phyloP scores from a whole-genome alignment of 495 filamentous ascomycete species.

The Tuber calosporum region DNA sequence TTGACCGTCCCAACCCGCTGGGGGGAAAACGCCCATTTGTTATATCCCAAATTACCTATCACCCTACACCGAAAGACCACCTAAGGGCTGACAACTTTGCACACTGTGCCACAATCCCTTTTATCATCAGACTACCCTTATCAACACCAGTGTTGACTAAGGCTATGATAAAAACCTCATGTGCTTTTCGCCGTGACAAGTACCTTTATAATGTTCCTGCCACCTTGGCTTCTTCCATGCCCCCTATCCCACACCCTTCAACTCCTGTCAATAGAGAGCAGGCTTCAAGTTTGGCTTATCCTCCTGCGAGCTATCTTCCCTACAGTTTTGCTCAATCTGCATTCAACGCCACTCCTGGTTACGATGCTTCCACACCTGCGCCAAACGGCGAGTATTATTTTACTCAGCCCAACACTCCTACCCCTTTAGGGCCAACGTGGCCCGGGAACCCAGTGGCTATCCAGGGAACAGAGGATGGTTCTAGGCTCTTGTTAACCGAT shows the following conservation, averaged over 20 bases:
- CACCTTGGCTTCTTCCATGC: not conserved
- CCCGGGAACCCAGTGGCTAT: slow-evolving; percentile 15
- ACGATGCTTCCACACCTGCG: slow-evolving; percentile 24
- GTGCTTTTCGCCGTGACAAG: slow-evolving; percentile 23
- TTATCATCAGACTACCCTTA: slow-evolving; percentile 29
- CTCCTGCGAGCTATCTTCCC: slow-evolving; percentile 17
- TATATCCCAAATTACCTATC: slow-evolving; percentile 32
- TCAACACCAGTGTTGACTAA: slow-evolving; percentile 26
- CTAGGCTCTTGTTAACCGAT: slow-evolving; percentile 14
- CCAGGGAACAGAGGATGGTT: slow-evolving; percentile 11
- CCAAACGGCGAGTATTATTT: slow-evolving; percentile 34
- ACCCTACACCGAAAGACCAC: slow-evolving; percentile 32
- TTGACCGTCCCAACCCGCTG: slow-evolving; percentile 19
- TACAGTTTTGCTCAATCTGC: slow-evolving; percentile 26
- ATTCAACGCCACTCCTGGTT: slow-evolving; percentile 27
- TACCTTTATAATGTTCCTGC: not conserved
- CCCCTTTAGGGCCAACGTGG: slow-evolving; percentile 24
- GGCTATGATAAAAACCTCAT: slow-evolving; percentile 29
- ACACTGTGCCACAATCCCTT: slow-evolving; percentile 32
- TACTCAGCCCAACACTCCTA: slow-evolving; percentile 16
- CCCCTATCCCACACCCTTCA: not conserved
- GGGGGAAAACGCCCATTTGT: slow-evolving; percentile 25
- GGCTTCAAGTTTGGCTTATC: slow-evolving; percentile 5
- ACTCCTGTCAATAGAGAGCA: slow-evolving; percentile 7
- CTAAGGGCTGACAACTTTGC: slow-evolving; percentile 34